phyloP scores from a whole-genome alignment of 1,284 basidiomycete species.

The Paramarasmius palmivorus region DNA sequence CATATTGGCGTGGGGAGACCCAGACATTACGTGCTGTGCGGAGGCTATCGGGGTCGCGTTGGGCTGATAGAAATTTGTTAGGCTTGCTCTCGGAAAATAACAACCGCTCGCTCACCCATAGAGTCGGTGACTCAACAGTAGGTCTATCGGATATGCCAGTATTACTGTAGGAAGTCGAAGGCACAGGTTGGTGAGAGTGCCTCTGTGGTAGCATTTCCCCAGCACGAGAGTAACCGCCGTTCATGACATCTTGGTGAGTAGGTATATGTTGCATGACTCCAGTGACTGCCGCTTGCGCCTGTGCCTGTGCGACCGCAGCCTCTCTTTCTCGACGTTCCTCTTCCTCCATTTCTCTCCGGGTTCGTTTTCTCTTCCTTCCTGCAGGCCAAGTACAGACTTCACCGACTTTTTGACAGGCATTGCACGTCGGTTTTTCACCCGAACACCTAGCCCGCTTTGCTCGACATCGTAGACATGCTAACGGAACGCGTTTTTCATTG shows the following conservation, averaged over 20 bases:
- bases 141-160: too few species aligned
- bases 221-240: neutral
- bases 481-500: neutral
- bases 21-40: too few species aligned
- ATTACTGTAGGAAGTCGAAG: too few species aligned
- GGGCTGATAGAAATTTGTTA: too few species aligned
- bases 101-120: too few species aligned
- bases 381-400: constrained; percentile 36
- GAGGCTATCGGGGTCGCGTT: too few species aligned
- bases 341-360: constrained; percentile 39
- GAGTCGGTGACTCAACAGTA: too few species aligned
- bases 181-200: too few species aligned
- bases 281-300: neutral
- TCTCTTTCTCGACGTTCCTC: constrained; percentile 28
- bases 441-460: constrained; percentile 37
- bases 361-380: constrained; percentile 35
- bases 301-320: neutral
- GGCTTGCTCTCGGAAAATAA: too few species aligned
- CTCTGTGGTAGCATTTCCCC: too few species aligned
- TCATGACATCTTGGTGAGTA: neutral
- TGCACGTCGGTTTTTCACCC: constrained; percentile 32
- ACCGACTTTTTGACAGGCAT: constrained; percentile 31
- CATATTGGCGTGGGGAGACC: neutral
- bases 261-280: neutral
- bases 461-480: constrained; percentile 25